phyloP scores from a whole-genome alignment of 2,329 filamentous ascomycete species.

The Neospermospora avenae region DNA sequence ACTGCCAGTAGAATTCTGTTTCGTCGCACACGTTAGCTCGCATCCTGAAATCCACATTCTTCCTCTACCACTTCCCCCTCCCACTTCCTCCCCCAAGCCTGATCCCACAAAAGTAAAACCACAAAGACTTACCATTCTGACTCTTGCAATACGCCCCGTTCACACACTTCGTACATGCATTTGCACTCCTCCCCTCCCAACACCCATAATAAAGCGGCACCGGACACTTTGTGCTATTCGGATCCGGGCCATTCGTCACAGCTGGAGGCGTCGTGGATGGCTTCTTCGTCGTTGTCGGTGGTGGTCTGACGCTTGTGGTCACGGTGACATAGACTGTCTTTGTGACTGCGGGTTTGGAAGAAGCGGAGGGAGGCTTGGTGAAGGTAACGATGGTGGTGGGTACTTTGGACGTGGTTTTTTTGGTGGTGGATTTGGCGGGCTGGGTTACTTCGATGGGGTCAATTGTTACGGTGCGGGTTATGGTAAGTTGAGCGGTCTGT shows the following conservation, averaged over 20 bases:
- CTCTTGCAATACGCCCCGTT: neutral
- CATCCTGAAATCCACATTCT: too few relatives aligned
- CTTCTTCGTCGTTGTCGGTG: neutral
- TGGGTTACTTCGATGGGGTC: neutral
- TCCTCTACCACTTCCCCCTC: too few relatives aligned
- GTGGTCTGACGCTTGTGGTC: neutral
- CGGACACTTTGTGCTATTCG: neutral
- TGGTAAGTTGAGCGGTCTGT: neutral
- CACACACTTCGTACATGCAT: neutral
- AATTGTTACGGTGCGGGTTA: neutral
- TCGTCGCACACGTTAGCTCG: neutral
- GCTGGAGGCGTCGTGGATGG: neutral
- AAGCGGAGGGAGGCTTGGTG: neutral
- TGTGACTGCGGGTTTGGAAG: neutral
- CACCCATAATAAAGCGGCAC: neutral
- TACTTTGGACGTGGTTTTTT: neutral
- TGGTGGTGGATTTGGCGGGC: neutral
- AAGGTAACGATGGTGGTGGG: neutral
- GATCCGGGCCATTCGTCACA: neutral
- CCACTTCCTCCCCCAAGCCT: too few relatives aligned
- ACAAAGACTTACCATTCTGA: neutral
- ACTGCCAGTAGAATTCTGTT: neutral
- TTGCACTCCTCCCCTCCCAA: neutral
- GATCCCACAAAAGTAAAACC: too few relatives aligned
- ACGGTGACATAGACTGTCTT: neutral